These are phyloP conservation scores for Stagonosporopsis tanaceti DNA, from an alignment of 2,329 filamentous ascomycete species.

Conservation along the genomic window DNA sequence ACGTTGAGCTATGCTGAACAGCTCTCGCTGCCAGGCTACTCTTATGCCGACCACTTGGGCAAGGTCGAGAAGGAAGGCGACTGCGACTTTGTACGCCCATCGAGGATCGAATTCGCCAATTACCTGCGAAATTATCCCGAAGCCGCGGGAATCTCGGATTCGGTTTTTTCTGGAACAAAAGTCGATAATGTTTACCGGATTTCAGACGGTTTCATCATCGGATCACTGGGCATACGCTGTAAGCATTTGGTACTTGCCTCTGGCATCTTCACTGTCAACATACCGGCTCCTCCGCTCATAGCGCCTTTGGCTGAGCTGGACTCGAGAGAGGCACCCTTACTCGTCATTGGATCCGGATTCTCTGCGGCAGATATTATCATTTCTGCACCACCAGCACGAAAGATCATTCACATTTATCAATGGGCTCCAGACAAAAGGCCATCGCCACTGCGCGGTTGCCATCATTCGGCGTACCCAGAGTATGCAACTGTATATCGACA, in stretches of 20 bases:
- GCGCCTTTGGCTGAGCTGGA: slow-evolving; percentile 53
- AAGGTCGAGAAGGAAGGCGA: slow-evolving; percentile 51
- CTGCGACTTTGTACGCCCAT: slow-evolving; percentile 62
- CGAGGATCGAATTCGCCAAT: slow-evolving; percentile 61
- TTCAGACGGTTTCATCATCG: slow-evolving; percentile 58
- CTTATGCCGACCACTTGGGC: slow-evolving; percentile 62
- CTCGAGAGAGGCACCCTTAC: slow-evolving; percentile 51
- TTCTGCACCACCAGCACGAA: slow-evolving; percentile 59
- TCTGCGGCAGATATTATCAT: slow-evolving; percentile 69
- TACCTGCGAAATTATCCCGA: slow-evolving; percentile 64
- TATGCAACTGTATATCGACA: slow-evolving; percentile 67
- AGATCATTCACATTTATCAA: slow-evolving; percentile 67
- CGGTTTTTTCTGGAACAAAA: slow-evolving; percentile 54
- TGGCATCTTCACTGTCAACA: slow-evolving; percentile 65
- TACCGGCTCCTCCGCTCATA: slow-evolving; percentile 60
- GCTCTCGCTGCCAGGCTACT: slow-evolving; percentile 67
- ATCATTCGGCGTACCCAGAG: slow-evolving; percentile 68
- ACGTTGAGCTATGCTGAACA: slow-evolving; percentile 69
- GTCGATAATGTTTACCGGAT: slow-evolving; percentile 56
- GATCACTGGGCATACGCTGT: slow-evolving; percentile 61
- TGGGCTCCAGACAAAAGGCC: slow-evolving; percentile 65
- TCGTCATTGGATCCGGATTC: slow-evolving; percentile 69
- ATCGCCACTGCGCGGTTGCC: slow-evolving; percentile 65
- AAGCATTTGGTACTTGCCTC: slow-evolving; percentile 66
- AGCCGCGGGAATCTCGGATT: slow-evolving; percentile 60